Evolutionary conservation across 257 asterid species (phyloP).

Genomic region (Capsicum chinense): DNA sequence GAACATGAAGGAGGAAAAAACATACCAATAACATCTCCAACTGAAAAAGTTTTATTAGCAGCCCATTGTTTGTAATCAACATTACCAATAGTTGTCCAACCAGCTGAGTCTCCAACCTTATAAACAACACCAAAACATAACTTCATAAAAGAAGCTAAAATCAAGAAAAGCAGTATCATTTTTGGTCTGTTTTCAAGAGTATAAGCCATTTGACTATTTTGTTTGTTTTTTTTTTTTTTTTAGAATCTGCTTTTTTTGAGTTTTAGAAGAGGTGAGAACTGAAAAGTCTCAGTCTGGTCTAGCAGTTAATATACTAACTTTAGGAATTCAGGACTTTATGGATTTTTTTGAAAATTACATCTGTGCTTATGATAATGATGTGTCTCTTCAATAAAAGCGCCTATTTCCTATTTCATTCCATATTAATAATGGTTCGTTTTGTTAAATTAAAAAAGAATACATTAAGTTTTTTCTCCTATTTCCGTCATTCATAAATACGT

Average conservation of each 20-base stretch:
- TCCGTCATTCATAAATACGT: too few relatives aligned
- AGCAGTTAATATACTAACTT: not conserved
- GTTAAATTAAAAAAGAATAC: too few relatives aligned
- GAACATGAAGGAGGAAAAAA: not conserved
- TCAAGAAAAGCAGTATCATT: conserved; percentile 33
- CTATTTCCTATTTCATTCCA: too few relatives aligned
- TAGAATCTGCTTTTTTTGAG: not conserved
- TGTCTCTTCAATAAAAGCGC: not conserved
- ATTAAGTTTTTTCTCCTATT: too few relatives aligned
- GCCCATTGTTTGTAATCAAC: conserved; percentile 80
- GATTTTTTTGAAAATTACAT: not conserved
- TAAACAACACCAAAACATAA: conserved; percentile 47
- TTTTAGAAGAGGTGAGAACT: not conserved
- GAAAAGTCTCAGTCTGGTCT: not conserved
- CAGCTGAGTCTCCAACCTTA: conserved; percentile 84
- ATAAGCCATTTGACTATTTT: not conserved
- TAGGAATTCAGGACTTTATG: not conserved
- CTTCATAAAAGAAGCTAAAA: conserved; percentile 32
- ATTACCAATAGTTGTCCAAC: conserved; percentile 88
- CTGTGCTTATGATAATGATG: conserved; percentile 1
- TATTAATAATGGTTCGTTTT: too few relatives aligned
- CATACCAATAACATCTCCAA: conserved; percentile 71
- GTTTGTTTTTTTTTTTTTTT: not conserved
- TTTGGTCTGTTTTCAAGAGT: conserved; percentile 26
- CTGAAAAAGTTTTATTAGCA: conserved; percentile 52